A percentile compares a stretch with the other conserved stretches of the same genome.
These are phyloP conservation scores for Chrysanthemum makinoi DNA, from an alignment of 129 eudicot species.

Conservation along the genomic window DNA sequence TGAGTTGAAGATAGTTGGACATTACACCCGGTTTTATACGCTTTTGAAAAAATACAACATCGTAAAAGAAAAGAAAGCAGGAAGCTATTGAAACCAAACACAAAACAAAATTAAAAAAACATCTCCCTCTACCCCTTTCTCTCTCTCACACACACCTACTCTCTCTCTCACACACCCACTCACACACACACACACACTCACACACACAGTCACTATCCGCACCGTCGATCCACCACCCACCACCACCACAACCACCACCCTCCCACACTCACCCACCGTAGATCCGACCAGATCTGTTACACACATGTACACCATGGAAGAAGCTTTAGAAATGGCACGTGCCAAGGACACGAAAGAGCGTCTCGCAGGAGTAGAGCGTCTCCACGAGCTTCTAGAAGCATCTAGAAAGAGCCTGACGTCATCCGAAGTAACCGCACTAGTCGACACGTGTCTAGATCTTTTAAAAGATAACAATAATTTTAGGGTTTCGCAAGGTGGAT, in stretches of 20 bases:
- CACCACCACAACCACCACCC: conserved; percentile 23
- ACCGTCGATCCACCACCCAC: conserved; percentile 25
- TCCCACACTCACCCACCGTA: conserved; percentile 15
- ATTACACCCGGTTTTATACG: too few relatives aligned
- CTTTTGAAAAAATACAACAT: too few relatives aligned
- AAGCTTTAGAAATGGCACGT: conserved; percentile 80
- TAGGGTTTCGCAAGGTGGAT: conserved; percentile 83
- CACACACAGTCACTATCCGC: conserved; percentile 19
- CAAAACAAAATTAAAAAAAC: background rate
- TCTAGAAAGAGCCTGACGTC: conserved; percentile 65
- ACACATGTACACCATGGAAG: conserved; percentile 59
- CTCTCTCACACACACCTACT: conserved; percentile 21
- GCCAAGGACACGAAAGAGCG: conserved; percentile 88
- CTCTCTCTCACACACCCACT: conserved; percentile 22
- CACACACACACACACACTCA: conserved; percentile 24
- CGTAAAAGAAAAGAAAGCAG: too few relatives aligned
- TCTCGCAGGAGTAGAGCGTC: conserved; percentile 92
- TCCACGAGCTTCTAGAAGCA: conserved; percentile 82
- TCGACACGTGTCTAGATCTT: conserved; percentile 83
- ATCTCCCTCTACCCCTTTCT: conserved; percentile 7
- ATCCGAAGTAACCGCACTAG: conserved; percentile 72
- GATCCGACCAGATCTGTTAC: conserved; percentile 41
- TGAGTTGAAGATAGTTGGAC: too few relatives aligned
- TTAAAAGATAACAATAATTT: conserved; percentile 81
- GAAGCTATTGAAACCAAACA: too few relatives aligned